phyloP scores from a whole-genome alignment of 306 rosid genomes.

The Ormosia semicastrata region DNA sequence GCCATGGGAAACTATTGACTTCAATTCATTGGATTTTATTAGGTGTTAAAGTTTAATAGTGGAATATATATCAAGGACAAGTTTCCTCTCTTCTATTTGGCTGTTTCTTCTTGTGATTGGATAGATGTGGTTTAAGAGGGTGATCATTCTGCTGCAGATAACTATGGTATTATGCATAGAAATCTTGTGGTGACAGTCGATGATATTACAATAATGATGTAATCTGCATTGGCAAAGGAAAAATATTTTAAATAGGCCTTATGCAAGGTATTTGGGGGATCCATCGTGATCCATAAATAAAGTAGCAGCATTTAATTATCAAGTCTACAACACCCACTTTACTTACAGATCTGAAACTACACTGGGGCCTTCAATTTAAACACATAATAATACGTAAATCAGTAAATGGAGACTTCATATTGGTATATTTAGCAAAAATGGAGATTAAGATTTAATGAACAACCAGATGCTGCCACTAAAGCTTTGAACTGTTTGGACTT shows the following conservation, averaged over 20 bases:
- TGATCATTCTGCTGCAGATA: neutral
- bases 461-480: slow-evolving; percentile 17
- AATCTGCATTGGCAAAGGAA: slow-evolving; percentile 3
- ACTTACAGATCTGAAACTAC: neutral
- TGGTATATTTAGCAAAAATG: neutral
- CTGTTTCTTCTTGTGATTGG: slow-evolving; percentile 13
- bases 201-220: neutral
- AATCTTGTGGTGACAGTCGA: slow-evolving; percentile 13
- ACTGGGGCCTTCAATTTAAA: neutral
- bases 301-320: neutral
- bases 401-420: slow-evolving; percentile 6
- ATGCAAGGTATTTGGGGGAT: neutral
- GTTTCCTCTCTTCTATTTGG: slow-evolving; percentile 23
- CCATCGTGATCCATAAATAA: neutral
- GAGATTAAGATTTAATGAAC: slow-evolving; percentile 16
- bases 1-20: slow-evolving; percentile 1
- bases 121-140: slow-evolving; percentile 16
- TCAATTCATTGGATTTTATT: slow-evolving; percentile 8
- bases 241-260: neutral
- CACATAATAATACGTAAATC: neutral
- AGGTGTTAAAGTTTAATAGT: neutral
- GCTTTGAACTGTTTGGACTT: slow-evolving; percentile 13
- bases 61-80: neutral
- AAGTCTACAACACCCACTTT: neutral
- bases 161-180: neutral